Conservation (phyloP, 2,329 filamentous ascomycete species). For the Pseudocercospora macadamiae region DNA sequence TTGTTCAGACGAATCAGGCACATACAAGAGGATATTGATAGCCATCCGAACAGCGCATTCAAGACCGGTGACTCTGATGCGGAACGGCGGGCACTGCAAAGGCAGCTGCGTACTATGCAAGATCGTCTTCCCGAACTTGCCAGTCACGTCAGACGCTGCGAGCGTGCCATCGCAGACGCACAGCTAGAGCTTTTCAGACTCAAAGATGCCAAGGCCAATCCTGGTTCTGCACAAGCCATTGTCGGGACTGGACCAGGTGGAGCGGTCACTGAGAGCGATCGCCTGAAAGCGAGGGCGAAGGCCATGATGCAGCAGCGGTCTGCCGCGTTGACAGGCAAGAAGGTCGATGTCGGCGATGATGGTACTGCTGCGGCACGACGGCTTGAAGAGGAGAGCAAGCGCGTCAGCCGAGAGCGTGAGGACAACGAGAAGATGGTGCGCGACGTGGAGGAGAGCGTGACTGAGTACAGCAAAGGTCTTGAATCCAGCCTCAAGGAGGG, state of each 20-base stretch:
- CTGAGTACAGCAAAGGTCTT: conserved; percentile 80
- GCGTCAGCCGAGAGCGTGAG: conserved; percentile 81
- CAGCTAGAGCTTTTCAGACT: conserved; percentile 90
- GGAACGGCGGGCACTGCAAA: conserved; percentile 80
- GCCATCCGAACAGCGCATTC: conserved; percentile 76
- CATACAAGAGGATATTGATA: conserved; percentile 92
- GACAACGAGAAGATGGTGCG: conserved; percentile 95
- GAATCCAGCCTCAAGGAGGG: conserved; percentile 87
- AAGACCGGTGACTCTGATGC: conserved; percentile 79
- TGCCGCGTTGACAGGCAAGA: conserved; percentile 83
- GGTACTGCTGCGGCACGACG: conserved; percentile 79
- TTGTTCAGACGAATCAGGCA: conserved; percentile 89
- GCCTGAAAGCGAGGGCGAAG: conserved; percentile 90
- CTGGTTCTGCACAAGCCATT: conserved; percentile 75
- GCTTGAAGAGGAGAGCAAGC: conserved; percentile 83
- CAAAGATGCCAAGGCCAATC: conserved; percentile 89
- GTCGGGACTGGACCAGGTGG: conserved; percentile 93
- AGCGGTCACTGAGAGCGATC: conserved; percentile 86
- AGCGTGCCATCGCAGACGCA: conserved; percentile 90
- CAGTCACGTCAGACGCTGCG: conserved; percentile 85
- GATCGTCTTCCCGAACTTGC: conserved; percentile 91
- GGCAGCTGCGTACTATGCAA: conserved; percentile 84
- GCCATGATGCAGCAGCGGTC: conserved; percentile 99
- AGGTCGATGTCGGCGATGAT: conserved; percentile 67
- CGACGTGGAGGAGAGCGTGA: conserved; percentile 94